A percentile compares a stretch with the other conserved stretches of the same genome.
These are phyloP conservation scores for Dendrothele bispora DNA, from an alignment of 768 basidiomycete genomes.

Conservation along the genomic window DNA sequence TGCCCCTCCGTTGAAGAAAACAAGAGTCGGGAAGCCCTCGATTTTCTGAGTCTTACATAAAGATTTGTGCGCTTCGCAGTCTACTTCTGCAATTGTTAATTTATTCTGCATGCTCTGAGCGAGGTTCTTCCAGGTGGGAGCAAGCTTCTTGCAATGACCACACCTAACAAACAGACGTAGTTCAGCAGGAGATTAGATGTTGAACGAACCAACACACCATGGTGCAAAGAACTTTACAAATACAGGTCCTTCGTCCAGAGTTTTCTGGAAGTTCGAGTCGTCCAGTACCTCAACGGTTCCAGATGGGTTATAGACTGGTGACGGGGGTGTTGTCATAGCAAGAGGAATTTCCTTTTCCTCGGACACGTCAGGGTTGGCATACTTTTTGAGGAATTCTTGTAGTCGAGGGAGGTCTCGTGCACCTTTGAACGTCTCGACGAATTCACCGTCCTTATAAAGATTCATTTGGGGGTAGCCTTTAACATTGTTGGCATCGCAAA, in stretches of 20 bases:
- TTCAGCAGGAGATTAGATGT: not conserved
- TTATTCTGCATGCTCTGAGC: conserved; percentile 68
- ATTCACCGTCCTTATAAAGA: conserved; percentile 67
- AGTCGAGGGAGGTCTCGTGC: conserved; percentile 55
- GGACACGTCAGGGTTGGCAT: conserved; percentile 22
- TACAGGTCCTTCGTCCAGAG: conserved; percentile 40
- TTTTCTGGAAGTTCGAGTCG: conserved; percentile 35
- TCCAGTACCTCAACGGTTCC: conserved; percentile 40
- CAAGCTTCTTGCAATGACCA: conserved; percentile 94
- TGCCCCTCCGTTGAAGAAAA: conserved; percentile 60
- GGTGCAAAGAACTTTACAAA: conserved; percentile 84
- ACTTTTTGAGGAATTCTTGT: conserved; percentile 51
- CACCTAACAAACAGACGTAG: conserved; percentile 48
- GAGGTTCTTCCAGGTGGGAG: conserved; percentile 77
- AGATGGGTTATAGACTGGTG: conserved; percentile 17
- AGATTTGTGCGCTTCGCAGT: conserved; percentile 76
- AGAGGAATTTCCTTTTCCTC: not conserved
- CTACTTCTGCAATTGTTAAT: conserved; percentile 80
- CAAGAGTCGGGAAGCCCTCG: conserved; percentile 80
- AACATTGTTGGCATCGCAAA: conserved; percentile 72
- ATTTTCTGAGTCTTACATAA: conserved; percentile 71
- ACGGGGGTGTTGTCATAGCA: conserved; percentile 9
- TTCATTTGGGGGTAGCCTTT: conserved; percentile 75
- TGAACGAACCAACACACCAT: conserved; percentile 48
- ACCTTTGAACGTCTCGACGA: conserved; percentile 55